Evolutionary conservation across 1,284 basidiomycete species (phyloP), one percentile per base, ranked within the genome.

Genomic region (Trichosporon ovoides): DNA sequence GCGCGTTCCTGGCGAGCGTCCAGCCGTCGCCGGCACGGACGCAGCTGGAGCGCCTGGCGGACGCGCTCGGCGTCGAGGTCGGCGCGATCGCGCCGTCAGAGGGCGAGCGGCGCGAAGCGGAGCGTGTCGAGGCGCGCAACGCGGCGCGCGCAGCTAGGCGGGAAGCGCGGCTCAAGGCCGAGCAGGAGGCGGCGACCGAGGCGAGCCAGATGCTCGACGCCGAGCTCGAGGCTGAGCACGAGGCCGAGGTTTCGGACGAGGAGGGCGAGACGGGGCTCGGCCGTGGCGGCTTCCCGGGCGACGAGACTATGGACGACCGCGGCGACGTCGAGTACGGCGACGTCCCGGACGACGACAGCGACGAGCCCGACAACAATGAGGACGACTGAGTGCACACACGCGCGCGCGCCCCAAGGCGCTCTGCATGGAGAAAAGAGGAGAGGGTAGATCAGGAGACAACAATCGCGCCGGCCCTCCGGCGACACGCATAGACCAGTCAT

Each of bases 21-120:
- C 59, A 61, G 0, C 35, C 66, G 13, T 67, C 67, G 10, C 66
- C 73, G 7, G 59, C 66, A 13, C 69, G 69, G 19, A 76, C 74
- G 3, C 76, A 77, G 56, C 66, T 77, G 20, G 74, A 76, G 57
- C 64, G 76, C 14, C 65, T 77, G 24, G 65, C 69, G 16, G 76
- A 77, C 59, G 72, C 75, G 3, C 62, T 77, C 14, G 76, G 76
- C 12, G 75, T 77, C 1, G 71, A 75, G 48, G 64, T 66, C 3
- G 75, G 75, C 7, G 57, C 63, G 3, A 72, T 77, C 10, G 64
- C 56, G 6, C 67, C 68, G 13, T 57, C 60, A n/a, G 73, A 75
- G 55, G 67, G 63, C 7, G 68, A 73, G 51, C 49, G 64, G 38
- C 55, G 72, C 14, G 71, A 72, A 56, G 64, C 64, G 4, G 62